A percentile compares a stretch with the other conserved stretches of the same genome.
These are phyloP conservation scores for Euryodendron excelsum DNA, from an alignment of 148 eudicot species.

Conservation along the genomic window DNA sequence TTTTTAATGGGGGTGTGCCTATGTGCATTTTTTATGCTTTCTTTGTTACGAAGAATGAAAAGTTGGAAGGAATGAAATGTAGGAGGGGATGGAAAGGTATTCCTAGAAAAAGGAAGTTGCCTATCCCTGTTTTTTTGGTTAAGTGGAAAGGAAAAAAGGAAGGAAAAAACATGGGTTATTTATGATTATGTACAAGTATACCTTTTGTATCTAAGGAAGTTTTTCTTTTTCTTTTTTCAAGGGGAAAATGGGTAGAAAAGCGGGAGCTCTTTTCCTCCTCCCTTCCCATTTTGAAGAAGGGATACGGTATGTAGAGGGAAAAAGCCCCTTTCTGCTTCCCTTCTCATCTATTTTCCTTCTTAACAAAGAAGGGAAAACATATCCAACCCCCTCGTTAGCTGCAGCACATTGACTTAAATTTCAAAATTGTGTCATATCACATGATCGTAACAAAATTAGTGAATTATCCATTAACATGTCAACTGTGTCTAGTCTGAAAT, in stretches of 20 bases:
- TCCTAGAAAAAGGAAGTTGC: not conserved
- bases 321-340: not conserved
- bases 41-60: not conserved
- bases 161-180: too few species aligned
- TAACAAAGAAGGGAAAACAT: too few species aligned
- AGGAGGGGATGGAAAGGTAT: not conserved
- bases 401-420: too few species aligned
- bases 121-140: not conserved
- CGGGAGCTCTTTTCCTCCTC: too few species aligned
- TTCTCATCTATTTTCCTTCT: too few species aligned
- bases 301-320: too few species aligned
- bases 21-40: not conserved
- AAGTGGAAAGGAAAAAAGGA: too few species aligned
- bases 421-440: too few species aligned
- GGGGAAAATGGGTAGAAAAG: not conserved
- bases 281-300: too few species aligned
- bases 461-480: not conserved
- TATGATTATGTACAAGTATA: not conserved
- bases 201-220: not conserved
- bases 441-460: too few species aligned
- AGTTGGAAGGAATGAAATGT: not conserved
- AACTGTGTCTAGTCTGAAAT: too few species aligned
- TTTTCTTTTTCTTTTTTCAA: not conserved
- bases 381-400: too few species aligned
- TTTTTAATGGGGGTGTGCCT: not conserved